Evolutionary conservation across 164 flowering plant genomes (phyloP).

Genomic region (Kalanchoe fedtschenkoi): DNA sequence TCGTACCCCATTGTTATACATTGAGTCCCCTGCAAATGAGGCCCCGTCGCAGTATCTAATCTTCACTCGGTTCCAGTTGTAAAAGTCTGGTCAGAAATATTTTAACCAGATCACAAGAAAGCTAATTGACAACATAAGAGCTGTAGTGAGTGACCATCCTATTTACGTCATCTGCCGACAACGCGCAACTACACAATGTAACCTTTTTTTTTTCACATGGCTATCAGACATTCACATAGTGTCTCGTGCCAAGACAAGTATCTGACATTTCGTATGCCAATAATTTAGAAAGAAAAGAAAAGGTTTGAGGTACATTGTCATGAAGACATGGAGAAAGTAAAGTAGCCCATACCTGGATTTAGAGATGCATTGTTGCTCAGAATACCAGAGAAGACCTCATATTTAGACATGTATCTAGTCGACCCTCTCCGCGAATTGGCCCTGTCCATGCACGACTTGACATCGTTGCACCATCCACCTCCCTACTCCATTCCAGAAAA

Average conservation of each 20-base stretch:
- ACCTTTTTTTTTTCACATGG: neutral
- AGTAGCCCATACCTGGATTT: conserved; percentile 78
- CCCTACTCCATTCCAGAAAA: conserved; percentile 33
- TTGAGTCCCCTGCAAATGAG: conserved; percentile 77
- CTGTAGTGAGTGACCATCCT: neutral
- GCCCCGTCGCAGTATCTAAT: conserved; percentile 95
- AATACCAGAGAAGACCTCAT: conserved; percentile 66
- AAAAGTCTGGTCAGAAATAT: conserved; percentile 50
- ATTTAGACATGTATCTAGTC: conserved; percentile 52
- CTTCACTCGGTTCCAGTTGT: conserved; percentile 97
- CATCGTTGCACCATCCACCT: conserved; percentile 93
- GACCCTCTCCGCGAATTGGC: conserved; percentile 65
- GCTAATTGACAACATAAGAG: too few species aligned
- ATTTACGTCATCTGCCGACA: conserved; percentile 3
- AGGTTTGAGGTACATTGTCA: neutral
- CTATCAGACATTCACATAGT: conserved; percentile 1
- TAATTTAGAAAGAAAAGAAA: neutral
- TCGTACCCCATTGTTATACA: conserved; percentile 53
- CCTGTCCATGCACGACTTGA: conserved; percentile 64
- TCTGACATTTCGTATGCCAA: neutral
- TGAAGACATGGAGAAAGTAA: neutral
- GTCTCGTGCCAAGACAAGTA: conserved; percentile 1
- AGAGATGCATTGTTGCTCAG: conserved; percentile 62
- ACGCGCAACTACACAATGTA: neutral
- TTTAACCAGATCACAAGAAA: neutral